Conservation (phyloP, 768 basidiomycete genomes). For the Suillus bovinus region DNA sequence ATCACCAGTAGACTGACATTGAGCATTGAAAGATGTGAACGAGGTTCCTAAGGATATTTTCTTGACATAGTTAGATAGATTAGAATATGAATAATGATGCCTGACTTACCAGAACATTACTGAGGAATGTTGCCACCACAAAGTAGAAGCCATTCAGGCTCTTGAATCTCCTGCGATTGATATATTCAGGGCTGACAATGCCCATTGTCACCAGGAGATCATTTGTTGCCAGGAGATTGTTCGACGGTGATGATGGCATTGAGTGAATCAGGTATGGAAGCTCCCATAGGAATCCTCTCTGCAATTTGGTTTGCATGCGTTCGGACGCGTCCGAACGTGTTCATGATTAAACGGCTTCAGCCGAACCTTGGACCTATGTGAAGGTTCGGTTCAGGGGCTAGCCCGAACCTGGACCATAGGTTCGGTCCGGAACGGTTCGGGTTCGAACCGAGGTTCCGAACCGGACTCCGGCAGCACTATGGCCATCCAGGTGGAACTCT, state of each 20-base stretch:
- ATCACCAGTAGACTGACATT: background rate
- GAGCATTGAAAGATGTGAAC: background rate
- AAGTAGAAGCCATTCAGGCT: background rate
- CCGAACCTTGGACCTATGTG: background rate
- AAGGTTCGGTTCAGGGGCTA: background rate
- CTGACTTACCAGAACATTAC: background rate
- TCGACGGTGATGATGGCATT: background rate
- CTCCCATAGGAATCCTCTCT: background rate
- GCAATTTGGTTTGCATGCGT: background rate
- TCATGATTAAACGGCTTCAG: background rate
- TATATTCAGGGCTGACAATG: slow-evolving; percentile 1
- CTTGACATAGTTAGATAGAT: background rate
- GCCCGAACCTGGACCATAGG: background rate
- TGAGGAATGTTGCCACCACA: background rate
- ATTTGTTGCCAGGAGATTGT: background rate
- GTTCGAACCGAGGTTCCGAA: too few species aligned
- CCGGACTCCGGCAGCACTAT: too few species aligned
- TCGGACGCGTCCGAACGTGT: background rate
- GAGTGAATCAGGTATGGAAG: background rate
- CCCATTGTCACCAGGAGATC: background rate
- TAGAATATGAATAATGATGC: background rate
- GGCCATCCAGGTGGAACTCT: too few species aligned
- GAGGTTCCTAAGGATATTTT: background rate
- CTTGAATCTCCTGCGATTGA: background rate
- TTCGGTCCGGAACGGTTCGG: too few species aligned